phyloP scores from a whole-genome alignment of 805 yeast genomes.

The Ogataea minuta region DNA sequence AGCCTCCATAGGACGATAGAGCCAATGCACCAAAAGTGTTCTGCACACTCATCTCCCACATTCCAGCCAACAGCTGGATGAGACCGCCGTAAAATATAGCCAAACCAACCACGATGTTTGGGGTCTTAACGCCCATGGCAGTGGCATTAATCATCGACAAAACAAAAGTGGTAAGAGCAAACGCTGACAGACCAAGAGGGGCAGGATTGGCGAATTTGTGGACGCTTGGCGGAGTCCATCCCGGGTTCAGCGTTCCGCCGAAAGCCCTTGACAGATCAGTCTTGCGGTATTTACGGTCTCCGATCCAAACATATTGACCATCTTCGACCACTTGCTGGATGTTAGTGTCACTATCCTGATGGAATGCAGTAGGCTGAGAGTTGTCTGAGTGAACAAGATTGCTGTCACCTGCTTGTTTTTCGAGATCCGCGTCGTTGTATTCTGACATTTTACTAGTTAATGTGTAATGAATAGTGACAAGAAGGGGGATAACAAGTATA shows the following conservation, averaged over 20 bases:
- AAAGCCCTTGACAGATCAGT: slow-evolving; percentile 62
- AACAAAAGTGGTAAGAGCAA: slow-evolving; percentile 67
- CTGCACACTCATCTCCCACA: slow-evolving; percentile 74
- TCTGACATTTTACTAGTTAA: slow-evolving; percentile 3
- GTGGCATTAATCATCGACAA: slow-evolving; percentile 60
- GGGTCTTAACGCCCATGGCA: slow-evolving; percentile 64
- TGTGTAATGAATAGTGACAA: not conserved
- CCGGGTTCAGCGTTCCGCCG: slow-evolving; percentile 84
- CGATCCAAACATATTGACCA: slow-evolving; percentile 67
- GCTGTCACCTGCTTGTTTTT: slow-evolving; percentile 22
- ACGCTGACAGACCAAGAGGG: slow-evolving; percentile 70
- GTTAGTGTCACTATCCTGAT: slow-evolving; percentile 13
- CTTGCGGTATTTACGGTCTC: slow-evolving; percentile 64
- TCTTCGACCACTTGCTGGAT: slow-evolving; percentile 40
- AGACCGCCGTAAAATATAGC: slow-evolving; percentile 74
- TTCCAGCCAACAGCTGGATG: slow-evolving; percentile 68
- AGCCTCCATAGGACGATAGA: slow-evolving; percentile 62
- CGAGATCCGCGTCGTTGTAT: slow-evolving; percentile 16
- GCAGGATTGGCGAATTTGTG: slow-evolving; percentile 72
- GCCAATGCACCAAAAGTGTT: slow-evolving; percentile 76
- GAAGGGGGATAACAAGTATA: not conserved
- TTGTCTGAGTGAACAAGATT: slow-evolving; percentile 14
- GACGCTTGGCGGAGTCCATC: slow-evolving; percentile 53
- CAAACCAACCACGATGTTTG: slow-evolving; percentile 60
- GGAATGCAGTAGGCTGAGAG: slow-evolving; percentile 26